Evolutionary conservation across 441 rosid genomes (phyloP), one percentile per base, ranked within the genome.

Genomic region (Bocquillonia castaneifolia): DNA sequence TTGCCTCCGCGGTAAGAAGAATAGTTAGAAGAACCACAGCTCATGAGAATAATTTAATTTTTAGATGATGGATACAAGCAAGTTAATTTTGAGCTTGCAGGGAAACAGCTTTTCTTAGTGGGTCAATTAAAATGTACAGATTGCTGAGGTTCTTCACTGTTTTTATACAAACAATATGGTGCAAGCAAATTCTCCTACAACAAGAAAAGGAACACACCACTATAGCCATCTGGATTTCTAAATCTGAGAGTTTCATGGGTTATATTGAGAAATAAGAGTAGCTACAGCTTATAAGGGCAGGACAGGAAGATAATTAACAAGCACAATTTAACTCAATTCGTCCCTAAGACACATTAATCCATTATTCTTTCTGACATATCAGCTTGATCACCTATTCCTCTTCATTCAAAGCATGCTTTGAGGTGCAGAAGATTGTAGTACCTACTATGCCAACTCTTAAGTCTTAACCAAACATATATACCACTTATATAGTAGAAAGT

Each of bases 1-100:
- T 58, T 52, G 34, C 54, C 55, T 29, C 73, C 60, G 56, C 10
- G 20, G 32, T 10, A 17, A 39, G 18, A 48, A 28, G 28, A 63
- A 32, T n/a, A 15, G 29, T 57, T 51, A 18, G 14, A 36, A 59
- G 39, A 66, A 48, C n/a, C 53, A 70, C n/a, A 60, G 15, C 22
- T 28, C n/a, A 59, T 25, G 34, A 17, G 23, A 20, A 64, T 34
- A 42, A 66, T 37, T 51, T 28, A 4, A 36, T 36, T 9, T 3
- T 36, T 36, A 36, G 40, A 36, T 3, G 40, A 36, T n/a, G 9
- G 9, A 3, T 36, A 14, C 28, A 25, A 39, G 29, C 42, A 39
- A 50, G 56, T 66, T 50, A 64, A 31, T 5, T 44, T 50, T 63
- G 60, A 31, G 63, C 63, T 9, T 10, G 2, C 12, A 23, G n/a